Evolutionary conservation across 1,139 yeast genomes (phyloP), one percentile per base, ranked within the genome.

Genomic region (Schizosaccharomyces versatilis): DNA sequence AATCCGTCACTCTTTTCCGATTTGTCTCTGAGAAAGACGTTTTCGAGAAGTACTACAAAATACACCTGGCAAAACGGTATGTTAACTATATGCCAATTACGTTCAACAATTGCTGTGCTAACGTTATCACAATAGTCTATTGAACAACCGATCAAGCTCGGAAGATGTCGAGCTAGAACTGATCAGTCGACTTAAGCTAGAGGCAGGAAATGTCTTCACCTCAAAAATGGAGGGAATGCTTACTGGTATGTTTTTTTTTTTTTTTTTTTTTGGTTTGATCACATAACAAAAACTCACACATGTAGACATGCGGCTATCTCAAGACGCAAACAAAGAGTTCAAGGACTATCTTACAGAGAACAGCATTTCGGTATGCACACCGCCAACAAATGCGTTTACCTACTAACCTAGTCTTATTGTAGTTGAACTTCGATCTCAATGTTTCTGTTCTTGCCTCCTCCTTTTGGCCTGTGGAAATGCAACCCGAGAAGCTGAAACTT

Each of bases 201-300:
- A 84, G 63, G 74, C 83, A 62, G 96, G 96, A 0, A 73, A 84
- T 1, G 75, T 88, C 0, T 83, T 84, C 56, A 79, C 94, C 2
- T 76, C 83, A 2, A 83, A 82, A 62, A 73, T 88, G 49, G 90
- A 85, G 63, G 86, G 85, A 54, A 90, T 90, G 98, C 79, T 86
- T 62, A 76, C 63, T 61, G 97, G 48, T 42, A 42, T 15, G 48
- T 42, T 8, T 6, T 42, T 12, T n/a, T 2, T 42, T 12, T n/a
- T 2, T 42, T 12, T n/a, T 2, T n/a, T n/a, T 42, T 12, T n/a
- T 2, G 14, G 3, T 39, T 39, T 39, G 14, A 14, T 6, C 6
- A 7, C 6, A 14, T 42, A 6, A 12, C 24, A 7, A 7, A 7
- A 19, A 12, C 48, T 42, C 12, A 42, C 36, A 15, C 15, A 19